Conservation (phyloP, 2,329 filamentous ascomycete species). For the Chrysoporthe puriensis region DNA sequence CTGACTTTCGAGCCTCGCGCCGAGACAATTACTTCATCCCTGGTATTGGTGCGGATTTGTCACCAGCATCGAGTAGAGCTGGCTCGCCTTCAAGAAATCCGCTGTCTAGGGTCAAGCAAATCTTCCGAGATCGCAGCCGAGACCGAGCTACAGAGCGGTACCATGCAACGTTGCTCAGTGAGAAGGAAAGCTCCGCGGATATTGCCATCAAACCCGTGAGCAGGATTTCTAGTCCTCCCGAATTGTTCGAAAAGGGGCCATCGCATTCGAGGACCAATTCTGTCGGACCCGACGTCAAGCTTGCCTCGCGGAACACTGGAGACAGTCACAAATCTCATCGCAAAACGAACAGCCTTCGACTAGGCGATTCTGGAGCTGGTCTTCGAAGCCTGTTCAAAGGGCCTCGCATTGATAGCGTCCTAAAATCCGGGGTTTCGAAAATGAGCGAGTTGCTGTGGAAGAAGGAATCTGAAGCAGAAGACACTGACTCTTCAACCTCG, state of each 20-base stretch:
- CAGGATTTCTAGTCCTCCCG: conserved; percentile 20
- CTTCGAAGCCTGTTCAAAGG: conserved; percentile 79
- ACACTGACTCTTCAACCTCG: conserved; percentile 43
- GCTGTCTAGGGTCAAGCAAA: conserved; percentile 57
- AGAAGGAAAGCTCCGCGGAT: conserved; percentile 39
- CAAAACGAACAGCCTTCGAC: conserved; percentile 53
- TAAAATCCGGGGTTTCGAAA: conserved; percentile 62
- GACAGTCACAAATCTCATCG: conserved; percentile 53
- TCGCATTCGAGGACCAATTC: conserved; percentile 38
- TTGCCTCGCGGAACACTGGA: conserved; percentile 43
- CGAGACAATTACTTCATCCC: conserved; percentile 57
- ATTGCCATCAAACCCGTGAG: neutral
- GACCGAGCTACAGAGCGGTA: conserved; percentile 45
- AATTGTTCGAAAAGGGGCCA: conserved; percentile 34
- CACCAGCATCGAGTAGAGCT: conserved; percentile 61
- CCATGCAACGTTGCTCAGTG: conserved; percentile 29
- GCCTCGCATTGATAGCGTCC: conserved; percentile 71
- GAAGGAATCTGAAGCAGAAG: conserved; percentile 46
- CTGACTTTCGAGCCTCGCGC: conserved; percentile 50
- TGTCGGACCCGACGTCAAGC: conserved; percentile 45
- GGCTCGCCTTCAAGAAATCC: conserved; percentile 67
- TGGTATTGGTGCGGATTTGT: conserved; percentile 64
- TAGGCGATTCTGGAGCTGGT: conserved; percentile 53
- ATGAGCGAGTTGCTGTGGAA: conserved; percentile 62
- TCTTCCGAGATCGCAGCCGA: conserved; percentile 58